Evolutionary conservation across 106 monocot genomes (phyloP).

Genomic region (Acanthochlamys bracteata): DNA sequence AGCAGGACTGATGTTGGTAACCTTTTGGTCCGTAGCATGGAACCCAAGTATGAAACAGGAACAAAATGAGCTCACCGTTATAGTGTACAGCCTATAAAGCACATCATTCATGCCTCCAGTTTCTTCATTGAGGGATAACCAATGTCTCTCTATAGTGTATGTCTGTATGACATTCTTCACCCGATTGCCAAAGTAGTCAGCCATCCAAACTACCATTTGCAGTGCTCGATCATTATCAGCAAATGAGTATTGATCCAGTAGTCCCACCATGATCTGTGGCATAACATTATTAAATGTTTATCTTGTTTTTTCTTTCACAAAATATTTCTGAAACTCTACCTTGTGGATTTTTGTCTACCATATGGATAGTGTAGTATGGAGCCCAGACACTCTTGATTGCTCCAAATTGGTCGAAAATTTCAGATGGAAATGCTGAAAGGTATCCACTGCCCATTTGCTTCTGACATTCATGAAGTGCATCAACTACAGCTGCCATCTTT

Average conservation of each 20-base stretch:
- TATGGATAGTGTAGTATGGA: constrained; percentile 99
- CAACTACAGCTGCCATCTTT: constrained; percentile 67
- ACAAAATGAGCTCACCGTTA: constrained; percentile 45
- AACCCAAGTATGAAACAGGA: too few species aligned
- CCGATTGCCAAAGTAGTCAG: constrained; percentile 87
- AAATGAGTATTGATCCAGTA: constrained; percentile 73
- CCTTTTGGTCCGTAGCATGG: too few species aligned
- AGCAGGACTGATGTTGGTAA: too few species aligned
- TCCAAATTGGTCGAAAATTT: constrained; percentile 85
- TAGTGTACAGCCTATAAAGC: constrained; percentile 69
- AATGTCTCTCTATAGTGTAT: constrained; percentile 92
- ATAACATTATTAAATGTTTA: not conserved
- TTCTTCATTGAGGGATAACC: constrained; percentile 88
- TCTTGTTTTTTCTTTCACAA: too few species aligned
- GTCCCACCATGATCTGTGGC: constrained; percentile 82
- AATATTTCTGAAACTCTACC: too few species aligned
- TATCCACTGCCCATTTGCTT: constrained; percentile 83
- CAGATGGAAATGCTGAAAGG: constrained; percentile 86
- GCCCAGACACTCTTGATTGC: constrained; percentile 75
- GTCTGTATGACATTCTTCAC: constrained; percentile 82
- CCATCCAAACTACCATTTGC: constrained; percentile 80
- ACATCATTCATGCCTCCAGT: constrained; percentile 99
- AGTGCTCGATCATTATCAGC: constrained; percentile 53
- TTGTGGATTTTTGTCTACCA: constrained; percentile 30
- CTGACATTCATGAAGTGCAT: constrained; percentile 71